Percentiles rank a stretch among this genome's conserved stretches.
phyloP scores from a whole-genome alignment of 2,329 filamentous ascomycete genomes.

The Colletotrichum melonis region DNA sequence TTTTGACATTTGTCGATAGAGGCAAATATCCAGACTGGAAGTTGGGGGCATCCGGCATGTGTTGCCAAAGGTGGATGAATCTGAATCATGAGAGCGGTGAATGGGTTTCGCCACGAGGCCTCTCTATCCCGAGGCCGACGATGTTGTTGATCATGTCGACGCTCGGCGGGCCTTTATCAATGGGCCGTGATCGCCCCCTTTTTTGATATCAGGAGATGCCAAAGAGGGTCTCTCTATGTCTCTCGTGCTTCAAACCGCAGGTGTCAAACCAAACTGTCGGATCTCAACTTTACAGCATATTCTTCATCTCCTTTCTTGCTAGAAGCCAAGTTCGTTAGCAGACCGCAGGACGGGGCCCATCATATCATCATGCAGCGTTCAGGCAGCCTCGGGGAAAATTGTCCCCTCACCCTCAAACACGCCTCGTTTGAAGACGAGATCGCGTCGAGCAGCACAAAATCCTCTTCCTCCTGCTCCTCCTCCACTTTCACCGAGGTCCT shows the following conservation, averaged over 20 bases:
- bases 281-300: neutral
- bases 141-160: neutral
- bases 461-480: neutral
- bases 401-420: constrained; percentile 22
- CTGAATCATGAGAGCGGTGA: neutral
- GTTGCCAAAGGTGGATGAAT: neutral
- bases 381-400: neutral
- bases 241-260: neutral
- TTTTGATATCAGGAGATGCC: neutral
- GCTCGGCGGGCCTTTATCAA: constrained; percentile 1
- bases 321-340: no score
- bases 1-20: constrained; percentile 19
- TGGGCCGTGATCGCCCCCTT: neutral
- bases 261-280: constrained; percentile 1
- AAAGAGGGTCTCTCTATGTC: neutral
- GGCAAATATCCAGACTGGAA: neutral
- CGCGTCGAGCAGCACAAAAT: neutral
- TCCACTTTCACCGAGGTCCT: neutral
- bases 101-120: neutral
- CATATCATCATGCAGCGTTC: neutral
- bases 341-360: neutral
- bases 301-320: neutral
- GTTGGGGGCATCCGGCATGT: neutral
- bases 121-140: neutral
- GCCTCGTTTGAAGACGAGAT: constrained; percentile 15